Percentiles rank a stretch among this genome's conserved stretches.
phyloP scores from a whole-genome alignment of 805 yeast species.

The Saccharomycopsis javanensis region DNA sequence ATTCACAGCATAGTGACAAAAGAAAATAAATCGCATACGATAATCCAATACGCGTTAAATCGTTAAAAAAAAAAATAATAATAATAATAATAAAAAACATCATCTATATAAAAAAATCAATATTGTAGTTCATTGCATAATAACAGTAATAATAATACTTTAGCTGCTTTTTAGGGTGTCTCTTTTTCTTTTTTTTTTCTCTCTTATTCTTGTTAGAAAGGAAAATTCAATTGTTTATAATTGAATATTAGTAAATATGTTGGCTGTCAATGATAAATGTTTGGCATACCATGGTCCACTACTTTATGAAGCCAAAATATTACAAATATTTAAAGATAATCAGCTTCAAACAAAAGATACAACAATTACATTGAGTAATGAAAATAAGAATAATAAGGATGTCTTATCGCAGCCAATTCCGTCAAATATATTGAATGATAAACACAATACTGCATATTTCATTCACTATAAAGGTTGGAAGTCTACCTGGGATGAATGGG shows the following conservation, averaged over 20 bases:
- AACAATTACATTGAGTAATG: constrained; percentile 4
- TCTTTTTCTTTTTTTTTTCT: no score
- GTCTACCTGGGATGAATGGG: constrained; percentile 96
- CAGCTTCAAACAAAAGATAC: constrained; percentile 32
- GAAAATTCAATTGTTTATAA: no score
- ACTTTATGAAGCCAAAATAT: constrained; percentile 77
- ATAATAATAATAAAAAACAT: no score
- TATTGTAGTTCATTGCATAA: no score
- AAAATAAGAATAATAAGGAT: not conserved
- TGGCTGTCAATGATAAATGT: constrained; percentile 32
- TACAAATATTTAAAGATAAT: constrained; percentile 44
- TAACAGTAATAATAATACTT: no score
- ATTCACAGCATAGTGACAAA: no score
- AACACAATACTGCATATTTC: constrained; percentile 38
- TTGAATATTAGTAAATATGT: not conserved
- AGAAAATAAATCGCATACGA: no score
- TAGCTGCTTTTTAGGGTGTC: no score
- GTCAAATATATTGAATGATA: not conserved
- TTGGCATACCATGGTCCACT: constrained; percentile 88
- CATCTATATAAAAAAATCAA: no score
- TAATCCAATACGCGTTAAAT: no score
- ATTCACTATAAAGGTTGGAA: constrained; percentile 97
- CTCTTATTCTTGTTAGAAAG: no score
- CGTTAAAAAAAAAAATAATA: no score
- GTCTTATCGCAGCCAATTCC: not conserved